Conservation (phyloP, 2,329 filamentous ascomycete species). For the Xylaria sp. region DNA sequence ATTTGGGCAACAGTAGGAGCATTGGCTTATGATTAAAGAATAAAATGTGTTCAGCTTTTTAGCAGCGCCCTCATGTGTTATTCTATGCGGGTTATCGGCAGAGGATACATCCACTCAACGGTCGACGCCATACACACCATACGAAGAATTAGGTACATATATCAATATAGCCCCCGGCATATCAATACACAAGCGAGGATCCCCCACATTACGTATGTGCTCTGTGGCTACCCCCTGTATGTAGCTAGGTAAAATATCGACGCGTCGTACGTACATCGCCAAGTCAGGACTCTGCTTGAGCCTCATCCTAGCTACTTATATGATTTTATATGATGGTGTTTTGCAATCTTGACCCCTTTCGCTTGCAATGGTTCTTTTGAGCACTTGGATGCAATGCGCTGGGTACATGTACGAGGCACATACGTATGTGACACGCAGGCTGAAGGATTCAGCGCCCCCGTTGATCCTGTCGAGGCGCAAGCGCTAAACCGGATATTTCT, state of each 20-base stretch:
- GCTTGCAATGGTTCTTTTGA: neutral
- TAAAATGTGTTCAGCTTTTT: conserved; percentile 9
- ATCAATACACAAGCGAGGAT: neutral
- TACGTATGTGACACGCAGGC: conserved; percentile 7
- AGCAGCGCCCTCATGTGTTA: neutral
- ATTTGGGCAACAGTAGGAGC: conserved; percentile 1
- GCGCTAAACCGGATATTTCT: conserved; percentile 37
- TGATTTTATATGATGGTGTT: conserved; percentile 5
- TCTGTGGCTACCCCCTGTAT: conserved; percentile 3
- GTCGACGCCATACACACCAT: neutral
- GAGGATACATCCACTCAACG: neutral
- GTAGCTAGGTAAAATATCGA: neutral
- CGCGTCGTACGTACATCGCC: conserved; percentile 7
- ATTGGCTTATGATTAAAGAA: conserved; percentile 1
- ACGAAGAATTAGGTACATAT: neutral
- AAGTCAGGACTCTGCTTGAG: conserved; percentile 13
- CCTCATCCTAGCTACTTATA: conserved; percentile 7
- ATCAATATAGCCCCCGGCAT: neutral
- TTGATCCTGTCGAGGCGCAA: conserved; percentile 21
- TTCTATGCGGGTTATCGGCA: neutral
- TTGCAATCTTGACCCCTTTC: neutral
- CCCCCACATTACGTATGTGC: neutral
- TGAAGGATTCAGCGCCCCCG: conserved; percentile 29
- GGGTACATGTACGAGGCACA: too few species aligned
- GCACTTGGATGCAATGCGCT: neutral